These are phyloP conservation scores for Penicillium sp. DNA, from an alignment of 2,329 filamentous ascomycete species.

Conservation along the genomic window DNA sequence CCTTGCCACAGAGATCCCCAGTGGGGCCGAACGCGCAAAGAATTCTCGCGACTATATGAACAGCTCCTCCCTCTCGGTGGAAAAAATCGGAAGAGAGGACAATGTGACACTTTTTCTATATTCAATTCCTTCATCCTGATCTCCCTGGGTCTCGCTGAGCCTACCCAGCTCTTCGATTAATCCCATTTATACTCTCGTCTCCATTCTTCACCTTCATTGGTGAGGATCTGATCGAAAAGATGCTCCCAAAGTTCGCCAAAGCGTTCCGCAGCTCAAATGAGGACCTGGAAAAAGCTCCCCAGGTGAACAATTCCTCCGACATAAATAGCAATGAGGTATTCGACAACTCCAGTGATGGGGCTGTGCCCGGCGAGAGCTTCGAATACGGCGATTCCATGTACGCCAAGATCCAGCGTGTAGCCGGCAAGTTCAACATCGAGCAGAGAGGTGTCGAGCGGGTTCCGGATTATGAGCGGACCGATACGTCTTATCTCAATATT, in stretches of 20 bases:
- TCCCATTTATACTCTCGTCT: background rate
- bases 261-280: conserved; percentile 21
- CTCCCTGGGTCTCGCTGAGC: conserved; percentile 19
- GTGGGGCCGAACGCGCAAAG: conserved; percentile 19
- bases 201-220: conserved; percentile 14
- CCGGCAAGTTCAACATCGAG: conserved; percentile 65
- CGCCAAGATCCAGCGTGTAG: conserved; percentile 61
- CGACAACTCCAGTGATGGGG: conserved; percentile 33
- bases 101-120: conserved; percentile 18
- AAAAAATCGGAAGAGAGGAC: conserved; percentile 19
- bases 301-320: conserved; percentile 25
- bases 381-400: conserved; percentile 55
- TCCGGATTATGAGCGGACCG: conserved; percentile 65
- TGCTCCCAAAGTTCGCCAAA: conserved; percentile 14
- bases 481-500: conserved; percentile 63
- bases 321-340: conserved; percentile 30
- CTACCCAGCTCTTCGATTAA: conserved; percentile 19
- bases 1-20: conserved; percentile 9
- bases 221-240: conserved; percentile 9
- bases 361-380: conserved; percentile 59
- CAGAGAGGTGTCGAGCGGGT: conserved; percentile 74
- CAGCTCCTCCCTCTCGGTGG: conserved; percentile 11
- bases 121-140: conserved; percentile 11
- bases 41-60: conserved; percentile 22
- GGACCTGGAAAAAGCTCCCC: conserved; percentile 36